Evolutionary conservation across 164 flowering plant species (phyloP), one percentile per base, ranked within the genome.

Genomic region (Akebia trifoliata): DNA sequence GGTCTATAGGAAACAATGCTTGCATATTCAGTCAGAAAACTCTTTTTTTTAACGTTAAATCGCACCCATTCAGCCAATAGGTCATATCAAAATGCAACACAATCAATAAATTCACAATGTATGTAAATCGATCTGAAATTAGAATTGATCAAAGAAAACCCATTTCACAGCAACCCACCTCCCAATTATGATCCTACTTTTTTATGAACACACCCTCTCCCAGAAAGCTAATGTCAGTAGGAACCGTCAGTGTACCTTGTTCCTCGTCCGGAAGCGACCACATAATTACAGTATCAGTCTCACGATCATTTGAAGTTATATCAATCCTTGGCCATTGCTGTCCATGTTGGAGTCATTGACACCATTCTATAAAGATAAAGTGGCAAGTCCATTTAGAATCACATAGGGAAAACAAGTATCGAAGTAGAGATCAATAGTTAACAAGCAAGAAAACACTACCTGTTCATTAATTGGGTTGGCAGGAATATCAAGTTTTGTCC

Each of bases 401-500:
- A 24, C 11, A 12, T 21, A 14, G 14, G 14, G 2, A 6, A 12
- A 7, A 25, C 8, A 24, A 8, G 26, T 24, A 12, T 11, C 14
- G 17, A 47, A 47, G 15, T 21, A 12, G 11, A 15, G 14, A 4
- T 30, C 25, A 22, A 32, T n/a, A 11, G n/a, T 35, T n/a, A n/a
- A 42, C 2, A 8, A 38, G 50, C 28, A 28, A 26, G 12, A 43
- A 42, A 44, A 8, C 6, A 0, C 22, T 31, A 63, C 76, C 70
- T 67, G 54, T 64, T 66, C 70, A 67, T 62, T 73, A 49, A 73
- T n/a, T n/a, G n/a, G 69, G 56, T 52, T 65, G 28, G 71, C 54
- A 56, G 74, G 74, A 15, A 69, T 64, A 20, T 72, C 78, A 10
- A 76, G 40, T 10, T 69, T 78, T n/a, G 72, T 58, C 53, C 64